These are phyloP conservation scores for Apiospora arundinis DNA, from an alignment of 2,329 filamentous ascomycete genomes.

Conservation along the genomic window DNA sequence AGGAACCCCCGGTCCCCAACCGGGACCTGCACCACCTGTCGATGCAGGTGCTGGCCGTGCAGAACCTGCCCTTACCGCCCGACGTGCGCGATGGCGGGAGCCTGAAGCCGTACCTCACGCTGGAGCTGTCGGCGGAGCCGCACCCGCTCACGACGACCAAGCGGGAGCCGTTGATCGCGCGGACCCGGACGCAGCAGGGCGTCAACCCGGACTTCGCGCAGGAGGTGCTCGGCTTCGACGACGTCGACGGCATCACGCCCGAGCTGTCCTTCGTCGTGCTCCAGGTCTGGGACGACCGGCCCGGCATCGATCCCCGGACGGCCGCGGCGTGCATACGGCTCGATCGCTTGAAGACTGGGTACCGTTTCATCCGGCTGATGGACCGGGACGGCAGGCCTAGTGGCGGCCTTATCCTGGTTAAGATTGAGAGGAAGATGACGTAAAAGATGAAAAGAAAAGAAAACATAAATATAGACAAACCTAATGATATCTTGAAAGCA, in stretches of 20 bases:
- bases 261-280: conserved; percentile 78
- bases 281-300: conserved; percentile 85
- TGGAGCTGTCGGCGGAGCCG: conserved; percentile 79
- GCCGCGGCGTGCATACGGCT: conserved; percentile 90
- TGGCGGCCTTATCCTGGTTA: conserved; percentile 74
- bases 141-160: conserved; percentile 34
- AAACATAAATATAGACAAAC: background rate
- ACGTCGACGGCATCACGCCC: conserved; percentile 64
- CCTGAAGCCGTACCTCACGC: conserved; percentile 82
- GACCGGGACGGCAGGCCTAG: conserved; percentile 70
- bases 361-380: conserved; percentile 77
- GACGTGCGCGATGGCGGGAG: conserved; percentile 44
- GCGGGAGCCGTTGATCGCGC: conserved; percentile 55
- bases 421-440: conserved; percentile 62
- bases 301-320: conserved; percentile 77
- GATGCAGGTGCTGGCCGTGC: conserved; percentile 59
- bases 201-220: conserved; percentile 67
- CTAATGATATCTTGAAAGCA: too few relatives aligned
- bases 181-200: conserved; percentile 63
- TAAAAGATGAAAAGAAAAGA: background rate
- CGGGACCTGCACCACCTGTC: background rate
- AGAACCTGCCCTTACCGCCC: conserved; percentile 72
- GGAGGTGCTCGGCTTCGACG: conserved; percentile 63
- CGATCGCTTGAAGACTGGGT: conserved; percentile 77
- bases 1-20: conserved; percentile 45